Base-by-base conservation (phyloP, 768 basidiomycete species). In the Pulveroboletus sp. region DNA sequence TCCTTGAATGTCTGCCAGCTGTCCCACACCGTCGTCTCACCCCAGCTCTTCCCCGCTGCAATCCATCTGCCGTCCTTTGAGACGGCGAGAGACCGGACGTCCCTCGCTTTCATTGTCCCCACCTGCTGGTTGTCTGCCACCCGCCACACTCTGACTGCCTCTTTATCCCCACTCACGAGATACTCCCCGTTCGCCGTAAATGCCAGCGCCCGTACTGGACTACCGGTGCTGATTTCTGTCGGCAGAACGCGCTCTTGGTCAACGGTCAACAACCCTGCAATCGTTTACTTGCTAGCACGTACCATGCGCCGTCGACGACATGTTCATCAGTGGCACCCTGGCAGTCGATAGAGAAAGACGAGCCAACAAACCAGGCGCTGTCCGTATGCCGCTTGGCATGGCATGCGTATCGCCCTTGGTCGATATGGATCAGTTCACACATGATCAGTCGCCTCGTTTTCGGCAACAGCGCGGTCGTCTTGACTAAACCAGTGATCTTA, bases 101-200 rank as follows among this genome's bases (percentile, higher is more conserved):
- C 56, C 28, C 12, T 44, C 2, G 39, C 37, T 10, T 46, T 42
- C 27, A 39, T 27, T 17, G 11, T 12, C 5, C 21, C 41, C 0
- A 35, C 27, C n/a, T 18, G 18, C 15, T 38, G 7, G 24, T 28
- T 30, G 12, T 38, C 43, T n/a, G 11, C 18, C 24, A 47, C 9
- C 17, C 28, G 21, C 55, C 55, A 52, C 35, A 57, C 18, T 26
- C 45, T 41, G 14, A 57, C 42, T 1, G n/a, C 30, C 3, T 56
- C 44, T 39, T 57, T 57, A 44, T 56, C 44, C 14, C 48, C 55
- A 21, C 37, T 47, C 41, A 56, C 55, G 40, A 56, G 31, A 35
- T 39, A 27, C 28, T 36, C 17, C 10, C 44, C 55, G 14, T 51
- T 24, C 5, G 39, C 6, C 27, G 8, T 28, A 31, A 56, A 56